Conservation (phyloP, 1,139 yeast genomes). For the Dujonia santamariae region DNA sequence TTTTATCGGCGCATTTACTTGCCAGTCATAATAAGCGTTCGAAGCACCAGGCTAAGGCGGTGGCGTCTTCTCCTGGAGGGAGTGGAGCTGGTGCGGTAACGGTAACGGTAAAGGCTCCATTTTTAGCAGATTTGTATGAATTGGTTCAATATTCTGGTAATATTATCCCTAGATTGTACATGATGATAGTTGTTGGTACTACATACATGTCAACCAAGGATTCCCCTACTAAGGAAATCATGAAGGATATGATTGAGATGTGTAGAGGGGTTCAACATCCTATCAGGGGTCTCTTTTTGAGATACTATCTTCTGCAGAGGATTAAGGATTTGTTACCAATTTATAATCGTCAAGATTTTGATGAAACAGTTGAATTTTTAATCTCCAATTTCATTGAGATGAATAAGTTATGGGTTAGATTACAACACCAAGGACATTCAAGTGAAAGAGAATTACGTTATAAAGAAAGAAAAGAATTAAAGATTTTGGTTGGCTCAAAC, state of each 20-base stretch:
- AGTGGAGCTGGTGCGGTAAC: background rate
- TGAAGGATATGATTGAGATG: slow-evolving; percentile 98
- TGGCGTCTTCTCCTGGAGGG: slow-evolving; percentile 2
- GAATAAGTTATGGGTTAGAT: slow-evolving; percentile 96
- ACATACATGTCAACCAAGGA: slow-evolving; percentile 77
- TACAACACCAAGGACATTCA: slow-evolving; percentile 94
- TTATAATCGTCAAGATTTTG: slow-evolving; percentile 43
- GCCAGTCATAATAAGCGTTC: slow-evolving; percentile 54
- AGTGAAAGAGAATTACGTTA: slow-evolving; percentile 74
- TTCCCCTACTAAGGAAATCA: slow-evolving; percentile 80
- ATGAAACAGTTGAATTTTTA: slow-evolving; percentile 70
- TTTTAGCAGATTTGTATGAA: slow-evolving; percentile 87
- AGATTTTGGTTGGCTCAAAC: slow-evolving; percentile 89
- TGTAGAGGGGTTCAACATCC: slow-evolving; percentile 98
- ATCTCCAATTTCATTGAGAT: slow-evolving; percentile 89
- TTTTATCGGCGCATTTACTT: slow-evolving; percentile 60
- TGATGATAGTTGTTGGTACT: slow-evolving; percentile 95
- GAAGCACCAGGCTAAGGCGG: slow-evolving; percentile 5
- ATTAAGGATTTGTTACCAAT: slow-evolving; percentile 69
- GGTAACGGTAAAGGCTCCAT: slow-evolving; percentile 34
- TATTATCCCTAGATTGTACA: slow-evolving; percentile 84
- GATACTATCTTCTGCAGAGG: slow-evolving; percentile 85
- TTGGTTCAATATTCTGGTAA: slow-evolving; percentile 94
- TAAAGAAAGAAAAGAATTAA: slow-evolving; percentile 82
- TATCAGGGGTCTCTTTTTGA: slow-evolving; percentile 78